Evolutionary conservation across 176 grass and related monocot genomes (phyloP).

Genomic region (Eleusine indica): DNA sequence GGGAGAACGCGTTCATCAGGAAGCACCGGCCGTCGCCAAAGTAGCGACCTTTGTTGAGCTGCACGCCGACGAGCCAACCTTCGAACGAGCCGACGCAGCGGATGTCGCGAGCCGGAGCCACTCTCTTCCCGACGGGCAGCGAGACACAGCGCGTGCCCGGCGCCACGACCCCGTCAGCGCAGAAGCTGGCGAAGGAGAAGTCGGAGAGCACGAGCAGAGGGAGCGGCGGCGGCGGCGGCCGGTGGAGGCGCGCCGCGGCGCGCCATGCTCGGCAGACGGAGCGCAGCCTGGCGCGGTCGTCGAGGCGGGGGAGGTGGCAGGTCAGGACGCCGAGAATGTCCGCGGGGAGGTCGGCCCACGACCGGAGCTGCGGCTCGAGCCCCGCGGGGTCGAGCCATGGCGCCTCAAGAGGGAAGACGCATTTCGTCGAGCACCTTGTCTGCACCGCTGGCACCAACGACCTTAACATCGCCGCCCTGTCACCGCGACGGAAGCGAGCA

Average conservation of each 20-base stretch:
- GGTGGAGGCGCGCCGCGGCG: conserved; percentile 27
- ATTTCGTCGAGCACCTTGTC: conserved; percentile 40
- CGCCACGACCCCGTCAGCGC: neutral
- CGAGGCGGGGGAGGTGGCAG: conserved; percentile 22
- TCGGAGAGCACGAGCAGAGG: conserved; percentile 34
- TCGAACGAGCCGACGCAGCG: conserved; percentile 42
- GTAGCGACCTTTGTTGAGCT: conserved; percentile 22
- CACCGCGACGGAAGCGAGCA: neutral
- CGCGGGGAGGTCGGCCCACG: conserved; percentile 41
- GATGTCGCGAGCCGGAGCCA: neutral
- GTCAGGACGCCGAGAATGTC: conserved; percentile 42
- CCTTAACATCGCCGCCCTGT: neutral
- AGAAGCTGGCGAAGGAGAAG: conserved; percentile 34
- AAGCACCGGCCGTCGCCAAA: conserved; percentile 40
- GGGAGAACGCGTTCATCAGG: conserved; percentile 41
- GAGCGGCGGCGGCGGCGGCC: conserved; percentile 36
- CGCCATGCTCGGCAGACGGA: conserved; percentile 41
- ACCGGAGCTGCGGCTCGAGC: neutral
- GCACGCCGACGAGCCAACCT: conserved; percentile 40
- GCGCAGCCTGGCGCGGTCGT: conserved; percentile 48
- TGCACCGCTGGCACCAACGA: neutral
- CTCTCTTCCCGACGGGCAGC: neutral
- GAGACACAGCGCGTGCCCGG: conserved; percentile 8
- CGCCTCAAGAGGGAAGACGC: neutral
- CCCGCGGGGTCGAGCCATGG: neutral